Evolutionary conservation across 2,329 filamentous ascomycete genomes (phyloP).

Genomic region (Ophiostoma australiae): DNA sequence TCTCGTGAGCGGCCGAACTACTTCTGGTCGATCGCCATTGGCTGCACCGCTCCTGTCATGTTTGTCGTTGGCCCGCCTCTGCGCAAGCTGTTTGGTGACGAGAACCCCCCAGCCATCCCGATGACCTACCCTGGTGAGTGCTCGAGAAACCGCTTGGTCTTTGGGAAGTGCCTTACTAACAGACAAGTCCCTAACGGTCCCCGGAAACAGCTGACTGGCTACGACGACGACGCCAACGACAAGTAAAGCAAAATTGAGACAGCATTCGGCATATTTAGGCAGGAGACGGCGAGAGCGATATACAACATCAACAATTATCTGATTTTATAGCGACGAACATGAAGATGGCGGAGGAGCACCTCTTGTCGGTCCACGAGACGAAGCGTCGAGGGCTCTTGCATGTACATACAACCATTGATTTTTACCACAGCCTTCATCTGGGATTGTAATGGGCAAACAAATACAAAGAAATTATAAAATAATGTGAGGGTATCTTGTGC

Average conservation of each 20-base stretch:
- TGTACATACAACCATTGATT: constrained; percentile 8
- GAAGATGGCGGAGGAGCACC: background rate
- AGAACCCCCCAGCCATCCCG: constrained; percentile 66
- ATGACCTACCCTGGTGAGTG: constrained; percentile 87
- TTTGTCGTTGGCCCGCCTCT: constrained; percentile 70
- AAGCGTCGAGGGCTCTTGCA: background rate
- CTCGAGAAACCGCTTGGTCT: too few species aligned
- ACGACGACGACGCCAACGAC: constrained; percentile 48
- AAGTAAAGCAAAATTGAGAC: constrained; percentile 17
- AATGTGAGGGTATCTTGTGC: background rate
- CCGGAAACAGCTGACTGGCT: constrained; percentile 56
- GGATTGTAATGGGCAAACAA: background rate
- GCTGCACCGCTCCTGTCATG: constrained; percentile 63
- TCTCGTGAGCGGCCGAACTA: constrained; percentile 82
- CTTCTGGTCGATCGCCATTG: constrained; percentile 81
- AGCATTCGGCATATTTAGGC: background rate
- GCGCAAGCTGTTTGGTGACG: constrained; percentile 67
- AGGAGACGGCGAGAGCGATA: background rate
- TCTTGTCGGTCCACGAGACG: background rate
- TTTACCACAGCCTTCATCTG: background rate
- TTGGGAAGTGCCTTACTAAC: constrained; percentile 7
- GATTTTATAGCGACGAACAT: constrained; percentile 14
- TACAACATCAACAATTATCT: background rate
- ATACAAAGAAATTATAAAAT: background rate
- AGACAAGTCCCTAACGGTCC: constrained; percentile 39